phyloP scores from a whole-genome alignment of 495 filamentous ascomycete species.

The Terfezia claveryi region DNA sequence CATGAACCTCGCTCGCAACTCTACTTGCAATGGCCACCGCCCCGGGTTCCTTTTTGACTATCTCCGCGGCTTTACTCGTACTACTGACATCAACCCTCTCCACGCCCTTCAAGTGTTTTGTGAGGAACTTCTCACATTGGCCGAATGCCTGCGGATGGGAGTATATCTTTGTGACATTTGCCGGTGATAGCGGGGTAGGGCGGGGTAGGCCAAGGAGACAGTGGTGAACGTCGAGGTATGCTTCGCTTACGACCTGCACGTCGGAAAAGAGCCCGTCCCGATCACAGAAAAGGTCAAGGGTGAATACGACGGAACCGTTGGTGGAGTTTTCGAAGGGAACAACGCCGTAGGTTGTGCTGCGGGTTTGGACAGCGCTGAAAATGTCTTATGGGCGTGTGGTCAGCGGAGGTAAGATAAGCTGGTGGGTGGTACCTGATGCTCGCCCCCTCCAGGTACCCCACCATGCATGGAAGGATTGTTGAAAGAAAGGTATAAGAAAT shows the following conservation, averaged over 20 bases:
- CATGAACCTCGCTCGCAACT: conserved; percentile 43
- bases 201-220: conserved; percentile 41
- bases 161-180: conserved; percentile 41
- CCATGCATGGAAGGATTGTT: neutral
- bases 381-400: conserved; percentile 20
- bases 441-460: neutral
- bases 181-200: conserved; percentile 22
- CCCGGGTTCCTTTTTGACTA: conserved; percentile 38
- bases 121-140: conserved; percentile 64
- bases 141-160: conserved; percentile 90
- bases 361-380: conserved; percentile 52
- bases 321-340: conserved; percentile 93
- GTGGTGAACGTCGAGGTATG: conserved; percentile 69
- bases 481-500: neutral
- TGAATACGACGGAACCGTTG: conserved; percentile 74
- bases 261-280: conserved; percentile 34
- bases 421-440: no score
- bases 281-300: conserved; percentile 72
- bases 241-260: conserved; percentile 53
- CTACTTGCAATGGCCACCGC: conserved; percentile 53
- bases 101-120: conserved; percentile 37
- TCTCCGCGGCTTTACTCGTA: conserved; percentile 59
- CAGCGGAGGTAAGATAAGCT: neutral
- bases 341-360: conserved; percentile 43
- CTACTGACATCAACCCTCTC: conserved; percentile 71